A percentile compares a stretch with the other conserved stretches of the same genome.
These are phyloP conservation scores for Tritrichomonas musculus DNA, from an alignment of 208 protist species.

Conservation along the genomic window DNA sequence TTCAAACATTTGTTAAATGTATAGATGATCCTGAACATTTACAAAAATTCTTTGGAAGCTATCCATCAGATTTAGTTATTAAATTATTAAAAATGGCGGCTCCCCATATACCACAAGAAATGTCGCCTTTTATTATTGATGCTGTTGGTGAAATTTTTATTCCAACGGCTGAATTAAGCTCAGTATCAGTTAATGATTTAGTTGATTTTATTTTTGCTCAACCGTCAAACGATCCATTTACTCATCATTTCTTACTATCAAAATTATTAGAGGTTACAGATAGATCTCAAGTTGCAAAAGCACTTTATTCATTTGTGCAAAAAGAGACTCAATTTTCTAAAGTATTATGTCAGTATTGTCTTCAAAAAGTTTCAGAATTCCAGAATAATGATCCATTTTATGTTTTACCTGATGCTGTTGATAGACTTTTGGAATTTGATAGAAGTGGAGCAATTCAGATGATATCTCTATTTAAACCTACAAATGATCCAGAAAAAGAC, in stretches of 20 bases:
- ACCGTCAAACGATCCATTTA: not conserved
- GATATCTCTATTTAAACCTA: not conserved
- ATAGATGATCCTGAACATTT: not conserved
- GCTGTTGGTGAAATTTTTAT: not conserved
- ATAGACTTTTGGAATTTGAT: not conserved
- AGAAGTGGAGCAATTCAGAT: not conserved
- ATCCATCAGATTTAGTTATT: not conserved
- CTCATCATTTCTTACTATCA: not conserved
- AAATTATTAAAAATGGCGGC: not conserved
- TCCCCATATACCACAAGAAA: not conserved
- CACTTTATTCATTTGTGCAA: not conserved
- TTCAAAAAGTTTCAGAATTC: not conserved
- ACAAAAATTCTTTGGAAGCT: not conserved
- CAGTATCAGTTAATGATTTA: not conserved
- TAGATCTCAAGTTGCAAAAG: not conserved
- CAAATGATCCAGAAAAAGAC: not conserved
- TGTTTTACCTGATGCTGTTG: not conserved
- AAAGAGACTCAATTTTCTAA: not conserved
- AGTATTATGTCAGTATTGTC: not conserved
- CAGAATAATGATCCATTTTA: not conserved
- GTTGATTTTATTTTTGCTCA: not conserved
- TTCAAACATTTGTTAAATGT: not conserved
- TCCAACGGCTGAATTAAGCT: not conserved
- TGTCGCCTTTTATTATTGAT: not conserved
- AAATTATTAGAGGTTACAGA: not conserved